Evolutionary conservation across 306 rosid genomes (phyloP), one percentile per base, ranked within the genome.

Genomic region (Canavalia gladiata): DNA sequence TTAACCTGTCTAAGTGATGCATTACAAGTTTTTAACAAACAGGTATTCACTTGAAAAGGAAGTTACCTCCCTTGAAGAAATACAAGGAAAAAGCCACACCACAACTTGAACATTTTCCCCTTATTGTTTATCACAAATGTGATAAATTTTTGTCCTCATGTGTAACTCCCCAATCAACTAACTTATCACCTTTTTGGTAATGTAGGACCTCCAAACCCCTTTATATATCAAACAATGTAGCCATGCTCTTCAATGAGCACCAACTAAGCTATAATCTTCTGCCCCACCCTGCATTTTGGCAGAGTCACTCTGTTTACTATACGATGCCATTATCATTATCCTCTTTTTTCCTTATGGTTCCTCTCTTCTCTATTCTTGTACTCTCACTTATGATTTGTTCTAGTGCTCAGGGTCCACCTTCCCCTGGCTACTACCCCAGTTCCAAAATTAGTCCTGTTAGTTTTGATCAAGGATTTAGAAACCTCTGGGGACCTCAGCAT

Each of bases 401-500:
- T 68, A 76, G 13, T 87, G 84, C 89, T 80, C 97, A 89, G 76
- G 89, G 90, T 75, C 93, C 91, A 47, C 99, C 99, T 57, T 93
- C 98, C 18, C 97, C 99, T 83, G 98, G 96, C 70, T 93, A 89
- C 87, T 84, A 65, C 79, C 96, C 88, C 3, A 87, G 94, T 79
- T 90, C 91, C 70, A 81, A 78, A 66, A 78, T 93, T 33, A 84
- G 74, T 11, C 77, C 98, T 59, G n/a, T 88, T 18, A 77, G 63
- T 62, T 95, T 95, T 56, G 73, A 74, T 77, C 93, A 90, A 73
- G 94, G 90, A 0, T 92, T 85, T 67, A 79, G 84, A 84, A 93
- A 88, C 84, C 92, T 83, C 1, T 95, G 99, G 99, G 98, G 98
- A 78, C 87, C 92, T 77, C 86, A 92, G 83, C 97, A 95, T 76